Evolutionary conservation across 352 stramenopile species (phyloP), one percentile per base, ranked within the genome.

Genomic region (Albugo laibachii): DNA sequence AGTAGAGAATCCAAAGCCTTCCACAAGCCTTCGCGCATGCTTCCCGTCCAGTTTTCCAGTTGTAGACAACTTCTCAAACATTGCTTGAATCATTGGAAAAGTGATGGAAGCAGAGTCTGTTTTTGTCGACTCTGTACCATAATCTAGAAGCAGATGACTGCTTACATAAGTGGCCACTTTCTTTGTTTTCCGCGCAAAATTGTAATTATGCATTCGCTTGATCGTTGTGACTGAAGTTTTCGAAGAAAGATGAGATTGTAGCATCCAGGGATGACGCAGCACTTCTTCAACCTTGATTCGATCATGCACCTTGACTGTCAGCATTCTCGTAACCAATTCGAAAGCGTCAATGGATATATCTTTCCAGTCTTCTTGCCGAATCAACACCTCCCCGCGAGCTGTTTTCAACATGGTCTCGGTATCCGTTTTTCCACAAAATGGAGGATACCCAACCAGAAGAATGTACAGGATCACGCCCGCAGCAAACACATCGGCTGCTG

Each of bases 381-480:
- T 83, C 36, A 77, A 66, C 39, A 78, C 81, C 50, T 83, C 66
- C 2, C 74, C 74, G 15, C 74, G 63, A 11, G 71, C 69, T 41
- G 83, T 83, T 54, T 86, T 86, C 41, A 82, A 59, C 47, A 83
- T 41, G 13, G 76, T 80, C 52, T 83, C 71, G 19, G 83, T 66
- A 39, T 83, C 70, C 12, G 65, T 77, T 43, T 82, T 71, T 4
- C 74, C 74, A 37, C 60, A 63, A 58, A 86, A 86, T 13, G 74
- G 74, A 19, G 71, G 74, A 52, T 86, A 86, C 1, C 74, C 74
- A 0, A 86, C 74, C 11, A 86, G 50, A 49, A 86, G 39, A 36
- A 86, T 83, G 58, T 80, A 86, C 40, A 86, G 46, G 45, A 83
- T 86, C 20, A 86, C 74, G n/a, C 74, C 74, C 21, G 74, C 66